These are phyloP conservation scores for Calamus simplicifolius DNA, from an alignment of 176 grass and related monocot species.

Conservation along the genomic window DNA sequence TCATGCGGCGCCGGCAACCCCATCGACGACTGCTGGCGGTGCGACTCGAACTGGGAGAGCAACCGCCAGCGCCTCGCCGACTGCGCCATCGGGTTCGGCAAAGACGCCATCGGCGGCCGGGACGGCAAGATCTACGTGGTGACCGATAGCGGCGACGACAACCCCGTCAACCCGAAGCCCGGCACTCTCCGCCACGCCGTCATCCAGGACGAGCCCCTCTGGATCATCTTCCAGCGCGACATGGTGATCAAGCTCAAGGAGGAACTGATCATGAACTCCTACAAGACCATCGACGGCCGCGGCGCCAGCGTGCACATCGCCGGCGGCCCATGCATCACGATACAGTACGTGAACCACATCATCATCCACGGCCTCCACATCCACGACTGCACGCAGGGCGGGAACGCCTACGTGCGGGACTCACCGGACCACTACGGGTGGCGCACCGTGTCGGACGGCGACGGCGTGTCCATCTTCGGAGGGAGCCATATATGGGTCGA, in stretches of 20 bases:
- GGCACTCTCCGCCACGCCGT: constrained; percentile 13
- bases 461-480: constrained; percentile 21
- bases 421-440: constrained; percentile 16
- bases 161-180: constrained; percentile 18
- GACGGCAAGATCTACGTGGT: constrained; percentile 16
- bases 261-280: constrained; percentile 17
- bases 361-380: constrained; percentile 23
- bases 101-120: constrained; percentile 10
- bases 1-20: constrained; percentile 16
- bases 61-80: constrained; percentile 18
- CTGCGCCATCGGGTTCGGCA: constrained; percentile 25
- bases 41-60: not conserved
- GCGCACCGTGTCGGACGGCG: constrained; percentile 22
- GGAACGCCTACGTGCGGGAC: constrained; percentile 20
- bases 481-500: constrained; percentile 18
- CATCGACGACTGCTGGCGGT: constrained; percentile 22
- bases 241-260: constrained; percentile 19
- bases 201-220: constrained; percentile 15
- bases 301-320: constrained; percentile 22
- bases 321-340: constrained; percentile 19
- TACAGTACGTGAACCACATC: constrained; percentile 14
- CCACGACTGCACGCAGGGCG: constrained; percentile 20
- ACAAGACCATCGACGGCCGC: constrained; percentile 21
- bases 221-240: constrained; percentile 20
- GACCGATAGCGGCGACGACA: constrained; percentile 12